Percentiles rank a stretch among this genome's conserved stretches.
These are phyloP conservation scores for Pueraria montana DNA, from an alignment of 306 rosid genomes.

Conservation along the genomic window DNA sequence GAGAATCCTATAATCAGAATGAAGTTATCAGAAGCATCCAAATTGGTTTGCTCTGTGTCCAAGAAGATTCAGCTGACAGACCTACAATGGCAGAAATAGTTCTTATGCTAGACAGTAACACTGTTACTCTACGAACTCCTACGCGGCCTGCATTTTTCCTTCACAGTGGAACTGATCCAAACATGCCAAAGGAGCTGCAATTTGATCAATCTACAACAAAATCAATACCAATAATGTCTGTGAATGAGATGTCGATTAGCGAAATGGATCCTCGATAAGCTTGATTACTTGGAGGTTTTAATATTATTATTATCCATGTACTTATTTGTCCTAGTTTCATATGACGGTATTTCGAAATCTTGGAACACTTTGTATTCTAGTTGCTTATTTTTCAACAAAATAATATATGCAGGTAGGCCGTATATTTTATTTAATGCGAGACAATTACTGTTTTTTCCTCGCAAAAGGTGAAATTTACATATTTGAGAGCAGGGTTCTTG, in stretches of 20 bases:
- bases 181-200: slow-evolving; percentile 33
- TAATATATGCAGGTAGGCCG: neutral
- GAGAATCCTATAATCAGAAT: slow-evolving; percentile 35
- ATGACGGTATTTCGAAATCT: neutral
- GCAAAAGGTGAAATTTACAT: neutral
- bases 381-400: slow-evolving; percentile 18
- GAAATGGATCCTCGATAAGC: slow-evolving; percentile 50
- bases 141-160: slow-evolving; percentile 42
- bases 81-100: slow-evolving; percentile 54
- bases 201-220: slow-evolving; percentile 30
- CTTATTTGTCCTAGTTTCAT: neutral
- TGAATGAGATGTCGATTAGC: slow-evolving; percentile 41
- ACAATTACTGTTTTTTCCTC: neutral
- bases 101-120: slow-evolving; percentile 45
- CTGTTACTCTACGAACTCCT: slow-evolving; percentile 45
- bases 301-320: neutral
- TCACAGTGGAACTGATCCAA: slow-evolving; percentile 36
- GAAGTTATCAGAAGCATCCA: slow-evolving; percentile 57
- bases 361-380: slow-evolving; percentile 6
- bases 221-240: slow-evolving; percentile 15
- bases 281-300: neutral
- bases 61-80: slow-evolving; percentile 51
- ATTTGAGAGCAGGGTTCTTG: neutral
- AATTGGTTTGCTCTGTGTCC: slow-evolving; percentile 54
- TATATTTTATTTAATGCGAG: neutral